Base-by-base conservation (phyloP, 2,329 filamentous ascomycete species). In the Sclerotiophoma versabilis region DNA sequence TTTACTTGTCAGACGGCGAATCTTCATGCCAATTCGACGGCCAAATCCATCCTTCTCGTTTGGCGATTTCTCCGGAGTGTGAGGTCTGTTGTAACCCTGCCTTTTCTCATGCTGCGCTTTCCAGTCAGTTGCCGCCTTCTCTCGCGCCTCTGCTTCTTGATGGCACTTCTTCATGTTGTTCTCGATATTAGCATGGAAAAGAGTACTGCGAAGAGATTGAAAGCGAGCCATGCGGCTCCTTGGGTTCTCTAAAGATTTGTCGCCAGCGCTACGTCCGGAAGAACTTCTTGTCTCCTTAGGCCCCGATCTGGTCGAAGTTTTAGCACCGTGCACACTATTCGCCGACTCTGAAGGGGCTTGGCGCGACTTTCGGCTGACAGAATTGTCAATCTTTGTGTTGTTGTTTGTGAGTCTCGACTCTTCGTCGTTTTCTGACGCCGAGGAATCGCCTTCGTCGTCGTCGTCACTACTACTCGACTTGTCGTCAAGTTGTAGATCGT, bases 151-250 rank as follows among this genome's bases (percentile, higher is more conserved):
- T 15, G 64, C 62, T 43, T 67, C 70, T 14, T 63, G 44, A 11
- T 53, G 49, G 7, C 45, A 55, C 36, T 59, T 59, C 26, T 63
- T 54, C 37, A 71, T 64, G n/a, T 62, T 65, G 32, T 66, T 59
- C 39, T 73, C 65, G 19, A 75, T 68, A n/a, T 63, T 60, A 8
- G 63, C 62, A 4, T 63, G 62, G 39, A 75, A 75, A 17, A 75
- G 45, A 39, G 71, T 69, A 26, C 68, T 72, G 17, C 72, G 60
- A 32, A 75, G 58, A 5, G 70, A 73, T 41, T 72, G 69, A 41
- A 75, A 74, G 7, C 72, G 65, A 17, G 64, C 56, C 53, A 74
- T 64, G 36, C 69, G 68, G 26, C 69, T 65, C 22, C 62, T 55
- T 23, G 57, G 63, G n/a, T 30, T 33, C 47, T 58, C 62, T 15